Evolutionary conservation across 78 protist species (phyloP).

Genomic region (slime mould (Dictyostelium discoideum)): DNA sequence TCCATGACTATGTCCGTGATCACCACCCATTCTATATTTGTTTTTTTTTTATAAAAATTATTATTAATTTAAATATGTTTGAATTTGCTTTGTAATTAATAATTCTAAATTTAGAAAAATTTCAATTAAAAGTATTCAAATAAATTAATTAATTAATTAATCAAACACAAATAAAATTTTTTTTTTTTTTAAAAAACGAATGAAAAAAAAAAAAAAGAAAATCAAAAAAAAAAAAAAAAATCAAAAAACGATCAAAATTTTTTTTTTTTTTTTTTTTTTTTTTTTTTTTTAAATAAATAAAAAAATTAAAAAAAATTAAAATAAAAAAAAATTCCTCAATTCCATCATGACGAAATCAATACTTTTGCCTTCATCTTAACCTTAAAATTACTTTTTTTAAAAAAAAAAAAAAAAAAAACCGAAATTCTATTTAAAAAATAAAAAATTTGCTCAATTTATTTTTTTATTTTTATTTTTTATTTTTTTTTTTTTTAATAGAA

Average conservation of each 20-base stretch:
- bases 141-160: background rate
- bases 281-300: background rate
- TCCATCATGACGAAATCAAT: background rate
- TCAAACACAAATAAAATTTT: background rate
- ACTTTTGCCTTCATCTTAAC: background rate
- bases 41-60: background rate
- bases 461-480: too few species aligned
- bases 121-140: background rate
- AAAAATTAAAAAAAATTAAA: background rate
- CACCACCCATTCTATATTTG: constrained; percentile 41
- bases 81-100: background rate
- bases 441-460: background rate
- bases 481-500: too few species aligned
- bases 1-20: constrained; percentile 22
- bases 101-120: background rate
- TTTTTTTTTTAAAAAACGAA: background rate
- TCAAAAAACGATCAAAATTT: background rate
- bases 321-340: background rate
- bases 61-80: background rate
- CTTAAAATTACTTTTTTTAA: background rate
- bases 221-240: background rate
- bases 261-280: too few species aligned
- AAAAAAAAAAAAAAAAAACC: background rate
- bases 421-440: too few species aligned
- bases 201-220: background rate